phyloP scores from a whole-genome alignment of 192 early-diverging fungal species.

The Backusella westeae region DNA sequence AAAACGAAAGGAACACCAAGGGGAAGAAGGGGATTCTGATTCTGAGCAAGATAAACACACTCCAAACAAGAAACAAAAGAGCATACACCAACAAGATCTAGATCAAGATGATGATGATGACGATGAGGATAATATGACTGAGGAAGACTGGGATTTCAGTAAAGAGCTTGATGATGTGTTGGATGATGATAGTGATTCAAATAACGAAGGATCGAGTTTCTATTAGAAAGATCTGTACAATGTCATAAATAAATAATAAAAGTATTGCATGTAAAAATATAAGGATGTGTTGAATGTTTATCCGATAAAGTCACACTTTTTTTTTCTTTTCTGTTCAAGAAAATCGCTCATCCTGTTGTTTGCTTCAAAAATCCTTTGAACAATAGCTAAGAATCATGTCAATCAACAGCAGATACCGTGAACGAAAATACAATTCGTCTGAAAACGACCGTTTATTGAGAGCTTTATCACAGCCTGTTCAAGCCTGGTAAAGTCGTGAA shows the following conservation, averaged over 20 bases:
- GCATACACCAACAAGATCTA: not conserved
- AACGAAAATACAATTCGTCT: slow-evolving; percentile 18
- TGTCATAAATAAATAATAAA: not conserved
- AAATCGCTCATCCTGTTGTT: not conserved
- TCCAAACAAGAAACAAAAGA: not conserved
- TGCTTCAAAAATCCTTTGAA: not conserved
- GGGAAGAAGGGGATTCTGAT: not conserved
- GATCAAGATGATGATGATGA: not conserved
- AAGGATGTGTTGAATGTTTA: too few species aligned
- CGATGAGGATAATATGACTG: not conserved
- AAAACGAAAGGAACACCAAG: not conserved
- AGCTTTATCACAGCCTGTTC: slow-evolving; percentile 25
- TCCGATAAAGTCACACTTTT: too few species aligned
- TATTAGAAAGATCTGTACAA: not conserved
- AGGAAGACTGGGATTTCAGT: not conserved
- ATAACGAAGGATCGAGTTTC: not conserved
- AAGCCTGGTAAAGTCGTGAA: slow-evolving; percentile 17
- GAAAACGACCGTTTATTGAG: slow-evolving; percentile 24
- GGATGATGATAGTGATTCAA: not conserved
- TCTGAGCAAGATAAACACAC: not conserved
- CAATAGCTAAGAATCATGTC: not conserved
- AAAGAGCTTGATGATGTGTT: not conserved
- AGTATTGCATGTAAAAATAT: not conserved
- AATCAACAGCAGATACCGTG: slow-evolving; percentile 17
- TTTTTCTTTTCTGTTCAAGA: too few species aligned